Evolutionary conservation across 352 stramenopile genomes (phyloP).

Genomic region (Thalassiosira mediterranea): DNA sequence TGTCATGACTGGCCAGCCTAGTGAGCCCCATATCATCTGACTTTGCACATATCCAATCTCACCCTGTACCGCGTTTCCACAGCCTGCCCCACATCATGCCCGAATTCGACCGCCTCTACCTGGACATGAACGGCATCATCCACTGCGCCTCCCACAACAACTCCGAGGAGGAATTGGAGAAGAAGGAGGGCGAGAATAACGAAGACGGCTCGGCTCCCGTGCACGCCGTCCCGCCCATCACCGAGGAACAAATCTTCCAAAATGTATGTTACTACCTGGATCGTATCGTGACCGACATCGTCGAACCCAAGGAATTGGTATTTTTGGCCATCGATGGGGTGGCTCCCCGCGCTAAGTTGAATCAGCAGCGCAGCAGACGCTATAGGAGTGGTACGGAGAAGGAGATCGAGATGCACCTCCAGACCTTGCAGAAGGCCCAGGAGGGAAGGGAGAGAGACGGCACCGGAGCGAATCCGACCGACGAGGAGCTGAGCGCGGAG

Average conservation of each 20-base stretch:
- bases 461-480: too few relatives aligned
- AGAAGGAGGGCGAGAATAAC: conserved; percentile 26
- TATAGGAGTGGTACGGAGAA: conserved; percentile 87
- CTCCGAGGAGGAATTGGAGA: conserved; percentile 86
- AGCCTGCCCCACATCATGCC: conserved; percentile 68
- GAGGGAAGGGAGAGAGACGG: conserved; percentile 6
- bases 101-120: conserved; percentile 93
- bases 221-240: conserved; percentile 59
- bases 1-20: too few relatives aligned
- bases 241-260: conserved; percentile 90
- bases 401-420: conserved; percentile 76
- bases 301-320: conserved; percentile 95
- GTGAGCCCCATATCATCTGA: too few relatives aligned
- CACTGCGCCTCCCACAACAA: conserved; percentile 94
- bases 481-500: conserved; percentile 32
- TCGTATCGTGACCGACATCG: conserved; percentile 93
- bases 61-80: conserved; percentile 1
- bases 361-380: conserved; percentile 97
- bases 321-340: conserved; percentile 99
- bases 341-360: conserved; percentile 95
- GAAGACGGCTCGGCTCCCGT: conserved; percentile 19
- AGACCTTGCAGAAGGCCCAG: conserved; percentile 51
- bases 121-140: conserved; percentile 99
- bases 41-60: conserved; percentile 23
- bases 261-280: conserved; percentile 91